Percentiles rank a stretch among this genome's conserved stretches.
Conservation (phyloP, 1,284 basidiomycete genomes). For the Coriolopsis trogii region DNA sequence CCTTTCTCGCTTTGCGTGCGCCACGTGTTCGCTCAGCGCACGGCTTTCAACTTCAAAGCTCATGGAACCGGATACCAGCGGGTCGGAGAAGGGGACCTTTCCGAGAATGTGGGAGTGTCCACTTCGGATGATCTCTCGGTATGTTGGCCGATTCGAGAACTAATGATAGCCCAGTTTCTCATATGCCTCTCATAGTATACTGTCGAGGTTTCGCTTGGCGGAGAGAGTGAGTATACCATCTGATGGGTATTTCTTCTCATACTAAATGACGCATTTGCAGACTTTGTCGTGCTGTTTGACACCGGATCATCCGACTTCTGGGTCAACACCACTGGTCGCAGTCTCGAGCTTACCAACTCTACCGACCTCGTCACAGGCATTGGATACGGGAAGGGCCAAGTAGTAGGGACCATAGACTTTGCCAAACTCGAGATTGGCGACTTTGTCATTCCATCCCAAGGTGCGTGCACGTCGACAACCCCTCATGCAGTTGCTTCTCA, state of each 20-base stretch:
- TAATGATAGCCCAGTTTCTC: not conserved
- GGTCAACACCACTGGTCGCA: constrained; percentile 54
- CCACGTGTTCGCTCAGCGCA: not conserved
- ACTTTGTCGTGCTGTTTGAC: constrained; percentile 46
- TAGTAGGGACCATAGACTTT: constrained; percentile 28
- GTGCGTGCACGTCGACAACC: constrained; percentile 12
- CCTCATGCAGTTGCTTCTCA: not conserved
- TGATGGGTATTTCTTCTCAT: not conserved
- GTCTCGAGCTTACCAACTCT: constrained; percentile 26
- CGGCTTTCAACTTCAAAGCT: not conserved
- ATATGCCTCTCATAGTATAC: constrained; percentile 1
- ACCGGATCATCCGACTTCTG: constrained; percentile 83
- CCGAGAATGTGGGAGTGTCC: not conserved
- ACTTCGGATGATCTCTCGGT: not conserved
- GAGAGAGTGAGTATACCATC: constrained; percentile 1
- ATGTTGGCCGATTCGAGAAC: not conserved
- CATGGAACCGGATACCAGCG: not conserved
- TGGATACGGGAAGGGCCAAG: constrained; percentile 35
- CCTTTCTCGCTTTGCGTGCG: not conserved
- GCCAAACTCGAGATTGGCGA: constrained; percentile 32
- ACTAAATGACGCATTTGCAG: constrained; percentile 15
- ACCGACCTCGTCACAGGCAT: constrained; percentile 52
- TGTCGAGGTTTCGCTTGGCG: constrained; percentile 7
- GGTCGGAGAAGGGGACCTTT: not conserved
- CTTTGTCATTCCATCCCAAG: constrained; percentile 32